Base-by-base conservation (phyloP, 306 rosid genomes). In the Dalbergia oliveri region DNA sequence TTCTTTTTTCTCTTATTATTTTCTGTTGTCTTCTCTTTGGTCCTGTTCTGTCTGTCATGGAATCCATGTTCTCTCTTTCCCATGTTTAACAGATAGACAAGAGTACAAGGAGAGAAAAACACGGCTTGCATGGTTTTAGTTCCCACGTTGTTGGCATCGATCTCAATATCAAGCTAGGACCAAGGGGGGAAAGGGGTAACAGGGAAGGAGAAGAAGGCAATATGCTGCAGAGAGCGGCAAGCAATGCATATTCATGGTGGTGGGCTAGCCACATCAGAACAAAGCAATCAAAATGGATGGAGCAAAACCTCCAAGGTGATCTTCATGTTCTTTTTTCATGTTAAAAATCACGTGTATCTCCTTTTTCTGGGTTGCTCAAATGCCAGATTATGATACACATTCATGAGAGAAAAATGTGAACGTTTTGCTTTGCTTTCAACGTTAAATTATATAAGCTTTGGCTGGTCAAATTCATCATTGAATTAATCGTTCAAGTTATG, bases 211-310 rank as follows among this genome's bases (percentile, higher is more conserved):
- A 11, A 45, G 23, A 51, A 62, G 19, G 15, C 75, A 84, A 66
- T 1, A 96, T 96, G 99, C 85, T 96, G 89, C 99, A 96, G 85
- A 90, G 99, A 88, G 99, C 98, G 10, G 99, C 99, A 70, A 96
- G 97, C 91, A 93, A 91, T 87, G 98, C 99, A 19, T 96, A 96
- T 88, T 96, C 99, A 81, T 96, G 99, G 99, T 96, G 99, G 99
- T 93, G 97, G 98, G 98, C 92, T 13, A 93, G 99, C 86, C 99
- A 96, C 82, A 88, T 96, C 89, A 84, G 99, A 80, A 96, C 99
- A 63, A 96, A 96, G 86, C 99, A 96, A 85, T 93, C 99, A 73
- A 96, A 96, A 96, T 93, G 99, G 98, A 88, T 93, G 82, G 99
- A 96, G 49, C 97, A 91, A 62, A 90, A 88, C 90, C 99, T 96